phyloP scores from a whole-genome alignment of 192 early-diverging fungal species.

The Podila epicladia region DNA sequence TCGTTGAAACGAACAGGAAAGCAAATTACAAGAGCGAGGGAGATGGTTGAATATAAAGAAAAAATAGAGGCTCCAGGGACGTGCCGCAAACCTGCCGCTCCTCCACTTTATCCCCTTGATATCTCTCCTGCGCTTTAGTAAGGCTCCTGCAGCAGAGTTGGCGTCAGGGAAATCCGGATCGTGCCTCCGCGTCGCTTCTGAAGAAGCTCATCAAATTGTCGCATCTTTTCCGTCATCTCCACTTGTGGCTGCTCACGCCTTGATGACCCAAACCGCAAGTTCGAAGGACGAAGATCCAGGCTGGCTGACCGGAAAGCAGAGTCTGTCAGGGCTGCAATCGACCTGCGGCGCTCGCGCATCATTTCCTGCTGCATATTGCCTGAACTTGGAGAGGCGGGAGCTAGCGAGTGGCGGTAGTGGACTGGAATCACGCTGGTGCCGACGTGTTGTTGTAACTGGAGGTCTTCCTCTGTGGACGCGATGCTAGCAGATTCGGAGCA shows the following conservation, averaged over 20 bases:
- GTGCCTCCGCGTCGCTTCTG: slow-evolving; percentile 25
- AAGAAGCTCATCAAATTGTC: slow-evolving; percentile 41
- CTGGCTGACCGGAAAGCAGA: slow-evolving; percentile 15
- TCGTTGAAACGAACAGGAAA: too few species aligned
- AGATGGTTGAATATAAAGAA: background rate
- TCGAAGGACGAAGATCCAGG: slow-evolving; percentile 14
- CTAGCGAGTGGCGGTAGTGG: background rate
- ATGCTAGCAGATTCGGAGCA: background rate
- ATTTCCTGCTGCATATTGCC: slow-evolving; percentile 20
- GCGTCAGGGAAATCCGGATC: slow-evolving; percentile 36
- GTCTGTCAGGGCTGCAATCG: slow-evolving; percentile 32
- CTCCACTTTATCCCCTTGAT: background rate
- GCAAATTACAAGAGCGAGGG: too few species aligned
- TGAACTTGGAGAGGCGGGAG: background rate
- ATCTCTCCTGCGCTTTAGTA: background rate
- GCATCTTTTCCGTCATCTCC: slow-evolving; percentile 48
- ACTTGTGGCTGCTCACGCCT: background rate
- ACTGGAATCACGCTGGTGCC: background rate
- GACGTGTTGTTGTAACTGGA: background rate
- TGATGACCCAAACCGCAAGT: background rate
- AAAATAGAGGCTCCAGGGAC: background rate
- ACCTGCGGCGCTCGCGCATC: slow-evolving; percentile 43
- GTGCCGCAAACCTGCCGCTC: background rate
- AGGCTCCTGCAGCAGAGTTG: slow-evolving; percentile 34
- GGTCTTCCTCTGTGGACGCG: slow-evolving; percentile 1